Conservation (phyloP, 2,329 filamentous ascomycete species). For the Didymella segeticola region DNA sequence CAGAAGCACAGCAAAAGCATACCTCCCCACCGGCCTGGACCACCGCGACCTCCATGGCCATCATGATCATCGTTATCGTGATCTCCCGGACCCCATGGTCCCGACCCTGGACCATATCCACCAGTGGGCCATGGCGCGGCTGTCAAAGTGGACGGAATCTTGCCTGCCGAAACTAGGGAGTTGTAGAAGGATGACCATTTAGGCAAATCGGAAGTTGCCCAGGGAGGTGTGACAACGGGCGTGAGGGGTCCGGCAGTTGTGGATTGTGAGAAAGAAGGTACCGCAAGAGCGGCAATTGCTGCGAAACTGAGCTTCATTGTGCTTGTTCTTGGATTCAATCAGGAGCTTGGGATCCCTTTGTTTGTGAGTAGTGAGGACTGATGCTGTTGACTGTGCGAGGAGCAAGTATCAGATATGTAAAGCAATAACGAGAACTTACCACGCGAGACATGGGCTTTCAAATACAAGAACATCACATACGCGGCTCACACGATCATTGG, state of each 20-base stretch:
- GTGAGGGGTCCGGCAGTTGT: slow-evolving; percentile 1
- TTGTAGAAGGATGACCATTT: slow-evolving; percentile 37
- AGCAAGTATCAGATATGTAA: not conserved
- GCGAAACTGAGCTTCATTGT: slow-evolving; percentile 14
- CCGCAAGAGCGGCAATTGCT: slow-evolving; percentile 4
- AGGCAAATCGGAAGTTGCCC: slow-evolving; percentile 28
- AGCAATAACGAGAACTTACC: not conserved
- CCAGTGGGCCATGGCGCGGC: slow-evolving; percentile 32
- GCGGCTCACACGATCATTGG: slow-evolving; percentile 14
- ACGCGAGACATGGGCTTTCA: slow-evolving; percentile 8
- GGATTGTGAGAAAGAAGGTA: slow-evolving; percentile 2
- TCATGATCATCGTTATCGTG: not conserved
- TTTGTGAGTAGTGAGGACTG: too few species aligned
- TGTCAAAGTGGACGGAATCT: slow-evolving; percentile 37
- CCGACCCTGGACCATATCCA: slow-evolving; percentile 30
- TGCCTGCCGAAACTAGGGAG: slow-evolving; percentile 33
- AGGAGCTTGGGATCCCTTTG: not conserved
- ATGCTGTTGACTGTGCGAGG: not conserved
- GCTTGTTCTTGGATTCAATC: not conserved
- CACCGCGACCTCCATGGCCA: slow-evolving; percentile 19
- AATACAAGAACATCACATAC: slow-evolving; percentile 13
- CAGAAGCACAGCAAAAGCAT: slow-evolving; percentile 3
- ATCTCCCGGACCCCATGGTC: slow-evolving; percentile 27
- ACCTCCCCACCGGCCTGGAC: slow-evolving; percentile 31
- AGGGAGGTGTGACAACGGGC: slow-evolving; percentile 22